Conservation (phyloP, 73 alveolate genomes). For the Blepharisma japonicum region DNA sequence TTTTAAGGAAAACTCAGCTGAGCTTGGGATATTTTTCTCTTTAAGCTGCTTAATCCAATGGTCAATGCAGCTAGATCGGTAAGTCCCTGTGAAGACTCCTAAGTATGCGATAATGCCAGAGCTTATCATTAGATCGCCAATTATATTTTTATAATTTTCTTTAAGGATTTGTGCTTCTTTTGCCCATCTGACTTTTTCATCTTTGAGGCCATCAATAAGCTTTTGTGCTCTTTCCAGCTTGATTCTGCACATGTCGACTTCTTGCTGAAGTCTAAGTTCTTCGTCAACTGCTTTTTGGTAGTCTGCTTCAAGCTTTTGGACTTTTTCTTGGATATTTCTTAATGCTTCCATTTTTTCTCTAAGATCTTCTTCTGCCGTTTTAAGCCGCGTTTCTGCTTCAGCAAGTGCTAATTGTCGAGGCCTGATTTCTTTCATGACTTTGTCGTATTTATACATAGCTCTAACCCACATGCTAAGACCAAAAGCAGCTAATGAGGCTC, state of each 20-base stretch:
- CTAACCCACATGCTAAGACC: slow-evolving; percentile 84
- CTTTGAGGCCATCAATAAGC: slow-evolving; percentile 86
- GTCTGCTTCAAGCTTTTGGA: slow-evolving; percentile 87
- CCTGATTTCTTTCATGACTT: slow-evolving; percentile 90
- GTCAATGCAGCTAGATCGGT: slow-evolving; percentile 92
- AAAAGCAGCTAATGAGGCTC: slow-evolving; percentile 85
- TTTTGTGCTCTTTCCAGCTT: slow-evolving; percentile 94
- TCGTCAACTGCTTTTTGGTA: slow-evolving; percentile 90
- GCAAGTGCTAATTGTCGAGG: slow-evolving; percentile 96
- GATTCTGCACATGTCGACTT: slow-evolving; percentile 67
- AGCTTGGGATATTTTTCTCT: slow-evolving; percentile 57
- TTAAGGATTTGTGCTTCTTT: slow-evolving; percentile 64
- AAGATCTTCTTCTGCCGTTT: slow-evolving; percentile 84
- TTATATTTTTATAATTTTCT: slow-evolving; percentile 78
- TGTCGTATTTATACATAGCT: slow-evolving; percentile 75
- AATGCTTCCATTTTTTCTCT: slow-evolving; percentile 85
- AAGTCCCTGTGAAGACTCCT: slow-evolving; percentile 96
- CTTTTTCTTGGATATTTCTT: slow-evolving; percentile 76
- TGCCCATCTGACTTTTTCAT: slow-evolving; percentile 94
- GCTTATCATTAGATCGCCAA: slow-evolving; percentile 97
- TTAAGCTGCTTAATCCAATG: slow-evolving; percentile 80
- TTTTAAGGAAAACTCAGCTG: slow-evolving; percentile 65
- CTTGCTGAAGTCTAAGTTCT: slow-evolving; percentile 91
- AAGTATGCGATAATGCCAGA: slow-evolving; percentile 98
- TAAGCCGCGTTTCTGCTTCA: slow-evolving; percentile 92